Evolutionary conservation across 2,329 filamentous ascomycete genomes (phyloP).

Genomic region (Sphaceloma murrayae): DNA sequence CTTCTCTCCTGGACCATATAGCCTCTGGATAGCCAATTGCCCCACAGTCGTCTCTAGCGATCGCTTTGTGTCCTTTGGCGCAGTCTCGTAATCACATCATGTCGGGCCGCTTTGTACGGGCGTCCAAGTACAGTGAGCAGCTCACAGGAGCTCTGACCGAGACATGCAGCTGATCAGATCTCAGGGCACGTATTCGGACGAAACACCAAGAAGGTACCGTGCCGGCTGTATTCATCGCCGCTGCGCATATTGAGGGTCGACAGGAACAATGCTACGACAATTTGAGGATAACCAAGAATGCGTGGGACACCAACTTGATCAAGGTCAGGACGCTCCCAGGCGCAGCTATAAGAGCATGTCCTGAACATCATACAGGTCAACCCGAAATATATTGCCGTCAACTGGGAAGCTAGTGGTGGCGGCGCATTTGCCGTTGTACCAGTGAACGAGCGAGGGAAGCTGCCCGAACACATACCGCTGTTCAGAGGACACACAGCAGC

Average conservation of each 20-base stretch:
- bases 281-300: constrained; percentile 92
- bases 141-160: constrained; percentile 16
- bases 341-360: background rate
- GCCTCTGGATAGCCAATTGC: constrained; percentile 3
- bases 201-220: constrained; percentile 66
- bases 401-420: constrained; percentile 94
- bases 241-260: background rate
- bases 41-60: too few species aligned
- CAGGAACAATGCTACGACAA: constrained; percentile 97
- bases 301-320: constrained; percentile 97
- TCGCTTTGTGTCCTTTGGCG: too few species aligned
- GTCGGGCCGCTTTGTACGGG: constrained; percentile 63
- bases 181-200: constrained; percentile 97
- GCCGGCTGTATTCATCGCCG: background rate
- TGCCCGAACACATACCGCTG: constrained; percentile 85
- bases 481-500: constrained; percentile 94
- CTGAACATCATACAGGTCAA: constrained; percentile 62
- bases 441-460: constrained; percentile 74
- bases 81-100: constrained; percentile 33
- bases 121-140: constrained; percentile 61
- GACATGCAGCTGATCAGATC: constrained; percentile 19
- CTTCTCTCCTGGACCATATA: background rate
- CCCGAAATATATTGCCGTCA: constrained; percentile 90
- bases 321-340: constrained; percentile 54
- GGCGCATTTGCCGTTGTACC: constrained; percentile 96